Base-by-base conservation (phyloP, 2,329 filamentous ascomycete genomes). In the Alternaria ventricosa region DNA sequence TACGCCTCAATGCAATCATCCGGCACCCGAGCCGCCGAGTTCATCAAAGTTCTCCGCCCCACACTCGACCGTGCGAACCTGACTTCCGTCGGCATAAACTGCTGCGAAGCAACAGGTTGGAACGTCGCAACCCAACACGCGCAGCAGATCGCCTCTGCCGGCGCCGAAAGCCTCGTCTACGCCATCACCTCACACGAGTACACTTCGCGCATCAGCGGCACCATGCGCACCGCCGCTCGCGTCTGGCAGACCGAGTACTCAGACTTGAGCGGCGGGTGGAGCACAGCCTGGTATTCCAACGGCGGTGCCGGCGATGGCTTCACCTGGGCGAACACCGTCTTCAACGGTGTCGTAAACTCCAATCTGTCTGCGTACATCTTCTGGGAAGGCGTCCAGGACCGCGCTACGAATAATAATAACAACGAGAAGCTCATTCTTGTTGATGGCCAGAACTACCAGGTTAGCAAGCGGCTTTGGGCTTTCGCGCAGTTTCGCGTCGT, bases 311-410 rank as follows among this genome's bases (percentile, higher is more conserved):
- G 36, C n/a, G 36, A 41, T n/a, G 36, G 36, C 36, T 41, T 41
- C n/a, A 41, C 36, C n/a, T 41, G 36, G 36, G 36, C 36, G 4
- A 41, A 41, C 36, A 41, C 36, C 9, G 36, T 41, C 36, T 41
- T 41, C n/a, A 41, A 41, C 36, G n/a, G 82, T 20, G 76, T 88
- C 13, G 79, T 84, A 6, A 82, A 82, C 68, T 81, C 80, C 23
- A 84, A 85, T 67, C 77, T 85, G 6, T 84, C 81, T 8, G 86
- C 82, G 0, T 87, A 87, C 68, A 78, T 88, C 6, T 87, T 86
- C 76, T 88, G 86, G 86, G 83, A 85, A 71, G 84, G 85, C 20
- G 71, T 74, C 15, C 79, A 82, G 25, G 79, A 79, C 62, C 79
- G 78, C 44, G 79, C 79, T 10, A 79, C 75, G 13, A 80, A 77